These are phyloP conservation scores for Penicillium sp. DNA, from an alignment of 2,329 filamentous ascomycete species.

Conservation along the genomic window DNA sequence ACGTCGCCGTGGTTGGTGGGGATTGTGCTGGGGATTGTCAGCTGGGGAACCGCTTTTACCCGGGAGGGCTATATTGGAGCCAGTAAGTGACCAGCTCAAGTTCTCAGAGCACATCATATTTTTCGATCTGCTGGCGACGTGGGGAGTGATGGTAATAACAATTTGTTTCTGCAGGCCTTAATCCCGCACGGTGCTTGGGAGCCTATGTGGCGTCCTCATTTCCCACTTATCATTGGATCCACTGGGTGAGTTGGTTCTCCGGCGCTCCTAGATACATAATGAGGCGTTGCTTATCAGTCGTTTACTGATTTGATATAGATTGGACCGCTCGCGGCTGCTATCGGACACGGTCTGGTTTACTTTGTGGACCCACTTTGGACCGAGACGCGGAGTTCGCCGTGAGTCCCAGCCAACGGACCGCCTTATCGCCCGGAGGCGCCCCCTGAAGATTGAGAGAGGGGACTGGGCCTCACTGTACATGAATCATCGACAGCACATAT, in stretches of 20 bases:
- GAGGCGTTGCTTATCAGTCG: background rate
- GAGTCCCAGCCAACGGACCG: background rate
- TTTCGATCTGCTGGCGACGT: background rate
- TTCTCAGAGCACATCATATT: background rate
- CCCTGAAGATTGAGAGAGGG: background rate
- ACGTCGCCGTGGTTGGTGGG: conserved; percentile 56
- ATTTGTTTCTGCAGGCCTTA: conserved; percentile 37
- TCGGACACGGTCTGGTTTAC: background rate
- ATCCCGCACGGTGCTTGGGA: conserved; percentile 52
- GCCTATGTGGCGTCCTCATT: conserved; percentile 47
- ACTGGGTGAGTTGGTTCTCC: conserved; percentile 35
- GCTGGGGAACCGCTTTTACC: conserved; percentile 46
- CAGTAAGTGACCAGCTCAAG: conserved; percentile 24
- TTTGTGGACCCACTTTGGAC: conserved; percentile 32
- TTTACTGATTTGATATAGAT: conserved; percentile 25
- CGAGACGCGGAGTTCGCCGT: conserved; percentile 23
- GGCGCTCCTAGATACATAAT: background rate
- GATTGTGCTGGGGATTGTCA: conserved; percentile 41
- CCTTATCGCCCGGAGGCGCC: conserved; percentile 6
- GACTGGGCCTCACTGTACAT: background rate
- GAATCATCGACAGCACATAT: background rate
- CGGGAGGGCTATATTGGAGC: conserved; percentile 50
- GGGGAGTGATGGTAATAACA: conserved; percentile 12
- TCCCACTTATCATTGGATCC: conserved; percentile 44
- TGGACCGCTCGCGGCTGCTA: conserved; percentile 26